These are phyloP conservation scores for Arachis stenosperma DNA, from an alignment of 306 rosid genomes.

Conservation along the genomic window DNA sequence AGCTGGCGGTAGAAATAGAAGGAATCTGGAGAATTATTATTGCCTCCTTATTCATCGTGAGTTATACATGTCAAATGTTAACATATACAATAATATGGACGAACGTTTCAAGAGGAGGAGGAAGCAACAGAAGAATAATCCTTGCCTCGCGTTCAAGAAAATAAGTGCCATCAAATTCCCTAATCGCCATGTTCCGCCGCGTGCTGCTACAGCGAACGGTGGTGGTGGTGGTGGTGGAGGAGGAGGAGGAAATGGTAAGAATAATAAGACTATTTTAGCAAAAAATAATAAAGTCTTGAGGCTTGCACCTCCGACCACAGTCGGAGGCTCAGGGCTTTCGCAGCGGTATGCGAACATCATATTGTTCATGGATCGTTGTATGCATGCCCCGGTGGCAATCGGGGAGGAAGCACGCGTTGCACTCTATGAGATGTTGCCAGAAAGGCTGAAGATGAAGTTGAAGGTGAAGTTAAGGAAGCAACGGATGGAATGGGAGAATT, in stretches of 20 bases:
- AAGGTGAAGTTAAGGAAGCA: constrained; percentile 43
- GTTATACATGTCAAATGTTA: constrained; percentile 18
- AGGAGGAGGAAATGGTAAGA: no score
- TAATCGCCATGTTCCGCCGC: neutral
- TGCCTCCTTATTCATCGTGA: constrained; percentile 48
- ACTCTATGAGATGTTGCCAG: constrained; percentile 71
- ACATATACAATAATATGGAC: constrained; percentile 10
- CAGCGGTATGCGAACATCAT: constrained; percentile 65
- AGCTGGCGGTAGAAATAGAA: neutral
- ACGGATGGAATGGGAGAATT: constrained; percentile 36
- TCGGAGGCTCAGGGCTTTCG: constrained; percentile 70
- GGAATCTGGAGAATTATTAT: constrained; percentile 11
- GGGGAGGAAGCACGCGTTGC: constrained; percentile 49
- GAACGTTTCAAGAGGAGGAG: neutral
- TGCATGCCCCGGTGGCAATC: constrained; percentile 47
- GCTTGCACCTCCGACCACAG: constrained; percentile 50
- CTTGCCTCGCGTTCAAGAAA: constrained; percentile 34
- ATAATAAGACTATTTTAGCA: neutral
- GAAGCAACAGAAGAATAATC: neutral
- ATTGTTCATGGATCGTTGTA: constrained; percentile 52
- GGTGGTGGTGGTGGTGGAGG: neutral
- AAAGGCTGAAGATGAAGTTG: constrained; percentile 44
- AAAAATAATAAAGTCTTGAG: constrained; percentile 39
- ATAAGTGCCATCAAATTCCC: constrained; percentile 28
- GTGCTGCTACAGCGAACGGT: neutral